phyloP scores from a whole-genome alignment of 495 filamentous ascomycete species.

The Daldinia loculata region DNA sequence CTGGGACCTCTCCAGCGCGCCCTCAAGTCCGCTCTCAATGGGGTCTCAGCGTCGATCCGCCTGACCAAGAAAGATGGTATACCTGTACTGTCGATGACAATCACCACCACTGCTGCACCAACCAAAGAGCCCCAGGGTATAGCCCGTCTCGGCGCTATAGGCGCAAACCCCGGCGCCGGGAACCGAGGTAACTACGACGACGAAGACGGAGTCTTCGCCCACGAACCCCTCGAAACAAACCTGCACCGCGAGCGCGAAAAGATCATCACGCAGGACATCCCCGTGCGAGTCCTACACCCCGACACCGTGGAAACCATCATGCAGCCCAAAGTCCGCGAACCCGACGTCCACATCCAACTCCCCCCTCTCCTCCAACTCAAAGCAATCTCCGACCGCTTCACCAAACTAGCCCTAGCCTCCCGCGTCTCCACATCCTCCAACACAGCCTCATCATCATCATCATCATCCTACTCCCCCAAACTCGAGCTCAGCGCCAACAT shows the following conservation, averaged over 20 bases:
- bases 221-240: constrained; percentile 60
- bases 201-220: constrained; percentile 56
- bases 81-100: constrained; percentile 85
- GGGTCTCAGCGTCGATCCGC: constrained; percentile 80
- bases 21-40: constrained; percentile 81
- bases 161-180: constrained; percentile 30
- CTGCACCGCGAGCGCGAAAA: constrained; percentile 75
- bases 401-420: constrained; percentile 68
- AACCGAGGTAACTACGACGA: constrained; percentile 38
- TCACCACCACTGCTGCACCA: constrained; percentile 68
- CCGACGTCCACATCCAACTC: constrained; percentile 92
- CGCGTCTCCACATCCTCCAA: constrained; percentile 27
- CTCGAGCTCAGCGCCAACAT: constrained; percentile 88
- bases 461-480: constrained; percentile 59
- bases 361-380: constrained; percentile 86
- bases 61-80: constrained; percentile 90
- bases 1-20: constrained; percentile 82
- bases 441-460: constrained; percentile 9
- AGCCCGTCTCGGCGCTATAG: constrained; percentile 32
- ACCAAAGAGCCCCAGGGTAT: constrained; percentile 43
- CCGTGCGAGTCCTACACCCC: constrained; percentile 85
- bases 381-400: constrained; percentile 91
- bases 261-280: constrained; percentile 93
- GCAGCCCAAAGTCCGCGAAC: constrained; percentile 88
- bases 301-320: constrained; percentile 83